Conservation (phyloP, 805 yeast species). For the Kazachstania taianensis region DNA sequence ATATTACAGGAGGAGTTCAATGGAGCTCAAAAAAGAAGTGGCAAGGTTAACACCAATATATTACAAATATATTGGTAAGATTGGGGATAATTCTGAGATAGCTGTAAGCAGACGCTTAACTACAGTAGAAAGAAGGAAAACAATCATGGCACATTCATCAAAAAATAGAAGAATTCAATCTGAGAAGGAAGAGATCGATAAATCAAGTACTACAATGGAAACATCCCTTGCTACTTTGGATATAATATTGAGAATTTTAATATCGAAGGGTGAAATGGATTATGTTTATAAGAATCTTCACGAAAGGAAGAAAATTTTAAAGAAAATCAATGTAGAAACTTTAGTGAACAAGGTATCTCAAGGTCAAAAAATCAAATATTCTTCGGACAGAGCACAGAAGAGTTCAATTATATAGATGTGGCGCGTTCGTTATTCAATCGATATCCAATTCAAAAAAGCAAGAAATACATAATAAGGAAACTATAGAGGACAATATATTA, state of each 20-base stretch:
- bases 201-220: constrained; percentile 35
- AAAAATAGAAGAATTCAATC: constrained; percentile 34
- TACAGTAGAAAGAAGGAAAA: constrained; percentile 50
- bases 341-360: constrained; percentile 17
- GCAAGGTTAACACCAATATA: constrained; percentile 33
- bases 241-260: constrained; percentile 57
- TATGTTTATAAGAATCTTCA: constrained; percentile 51
- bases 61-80: constrained; percentile 21
- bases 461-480: no score
- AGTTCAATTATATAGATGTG: no score
- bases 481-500: no score
- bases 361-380: constrained; percentile 14
- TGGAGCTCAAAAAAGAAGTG: constrained; percentile 45
- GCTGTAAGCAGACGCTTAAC: constrained; percentile 33
- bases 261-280: constrained; percentile 52
- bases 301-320: constrained; percentile 43
- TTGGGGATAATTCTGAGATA: constrained; percentile 2
- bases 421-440: no score
- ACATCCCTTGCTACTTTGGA: constrained; percentile 44
- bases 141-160: constrained; percentile 66
- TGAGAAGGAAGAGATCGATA: constrained; percentile 28
- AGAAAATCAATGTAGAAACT: constrained; percentile 28
- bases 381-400: no score
- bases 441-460: no score
- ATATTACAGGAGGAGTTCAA: constrained; percentile 45